phyloP scores from a whole-genome alignment of 495 filamentous ascomycete species.

The Jackrogersella minutella region DNA sequence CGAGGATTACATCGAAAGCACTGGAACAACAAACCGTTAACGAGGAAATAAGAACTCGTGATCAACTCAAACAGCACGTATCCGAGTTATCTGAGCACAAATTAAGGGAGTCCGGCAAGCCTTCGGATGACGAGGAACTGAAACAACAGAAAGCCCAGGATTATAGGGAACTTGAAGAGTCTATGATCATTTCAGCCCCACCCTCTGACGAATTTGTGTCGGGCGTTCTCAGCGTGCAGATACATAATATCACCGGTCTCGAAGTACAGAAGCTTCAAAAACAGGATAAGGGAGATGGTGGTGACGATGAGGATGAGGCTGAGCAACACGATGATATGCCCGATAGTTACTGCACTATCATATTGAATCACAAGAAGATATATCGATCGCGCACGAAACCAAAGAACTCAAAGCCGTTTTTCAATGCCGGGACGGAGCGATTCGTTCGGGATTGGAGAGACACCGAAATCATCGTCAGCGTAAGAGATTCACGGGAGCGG shows the following conservation, averaged over 20 bases:
- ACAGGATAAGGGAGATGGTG: slow-evolving; percentile 47
- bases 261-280: slow-evolving; percentile 63
- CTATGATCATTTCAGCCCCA: slow-evolving; percentile 65
- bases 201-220: slow-evolving; percentile 64
- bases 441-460: slow-evolving; percentile 72
- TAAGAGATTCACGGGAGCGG: slow-evolving; percentile 69
- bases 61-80: slow-evolving; percentile 62
- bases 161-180: slow-evolving; percentile 58
- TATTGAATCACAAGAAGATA: slow-evolving; percentile 74
- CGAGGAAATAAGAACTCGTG: slow-evolving; percentile 56
- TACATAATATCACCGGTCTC: slow-evolving; percentile 76
- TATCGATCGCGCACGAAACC: slow-evolving; percentile 77
- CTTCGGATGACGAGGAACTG: slow-evolving; percentile 61
- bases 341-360: slow-evolving; percentile 72
- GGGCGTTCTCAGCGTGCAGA: slow-evolving; percentile 72
- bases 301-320: slow-evolving; percentile 62
- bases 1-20: slow-evolving; percentile 62
- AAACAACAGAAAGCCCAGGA: slow-evolving; percentile 71
- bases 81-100: slow-evolving; percentile 62
- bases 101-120: slow-evolving; percentile 65
- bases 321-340: slow-evolving; percentile 69
- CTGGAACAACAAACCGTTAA: slow-evolving; percentile 63
- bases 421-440: slow-evolving; percentile 78
- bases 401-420: slow-evolving; percentile 78
- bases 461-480: slow-evolving; percentile 69